Base-by-base conservation (phyloP, 208 protist genomes). In the Wallacemonas sp. region DNA sequence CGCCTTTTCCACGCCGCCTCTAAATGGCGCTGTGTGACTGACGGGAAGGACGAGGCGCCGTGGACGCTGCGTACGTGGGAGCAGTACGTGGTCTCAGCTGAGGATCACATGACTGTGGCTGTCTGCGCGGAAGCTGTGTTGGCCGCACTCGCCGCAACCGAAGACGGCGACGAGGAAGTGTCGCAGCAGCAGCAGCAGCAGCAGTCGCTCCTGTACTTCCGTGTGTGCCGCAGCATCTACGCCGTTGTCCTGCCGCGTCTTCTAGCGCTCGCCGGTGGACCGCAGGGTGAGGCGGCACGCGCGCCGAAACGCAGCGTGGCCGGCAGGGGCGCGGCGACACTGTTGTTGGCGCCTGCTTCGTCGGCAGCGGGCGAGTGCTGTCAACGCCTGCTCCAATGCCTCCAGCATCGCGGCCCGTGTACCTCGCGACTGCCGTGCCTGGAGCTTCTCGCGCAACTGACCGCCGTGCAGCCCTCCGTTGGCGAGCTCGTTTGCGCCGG, bases 311-410 rank as follows among this genome's bases (percentile, higher is more conserved):
- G n/a, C n/a, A n/a, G n/a, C n/a, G n/a, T n/a, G n/a, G n/a, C n/a
- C n/a, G n/a, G n/a, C n/a, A n/a, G n/a, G n/a, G n/a, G n/a, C n/a
- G n/a, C n/a, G n/a, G n/a, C n/a, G n/a, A n/a, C n/a, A n/a, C n/a
- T n/a, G n/a, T n/a, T n/a, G n/a, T n/a, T n/a, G n/a, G n/a, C n/a
- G n/a, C n/a, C n/a, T n/a, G n/a, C n/a, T n/a, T n/a, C n/a, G n/a
- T n/a, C n/a, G n/a, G n/a, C n/a, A n/a, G 52, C 52, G 6, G 52
- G 52, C 12, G 52, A 58, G 19, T 58, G 52, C n/a, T 58, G 52
- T 21, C 52, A 58, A 27, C 52, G 30, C 5, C 30, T 58, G 16
- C 26, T 58, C 23, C 52, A 58, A 17, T 24, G 26, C 19, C 30
- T 58, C 30, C 52, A 39, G 19, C 6, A 30, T 23, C 12, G 19